A percentile compares a stretch with the other conserved stretches of the same genome.
Evolutionary conservation across 108 stramenopile species (phyloP).

Genomic region (Aurantiochytrium sp.): DNA sequence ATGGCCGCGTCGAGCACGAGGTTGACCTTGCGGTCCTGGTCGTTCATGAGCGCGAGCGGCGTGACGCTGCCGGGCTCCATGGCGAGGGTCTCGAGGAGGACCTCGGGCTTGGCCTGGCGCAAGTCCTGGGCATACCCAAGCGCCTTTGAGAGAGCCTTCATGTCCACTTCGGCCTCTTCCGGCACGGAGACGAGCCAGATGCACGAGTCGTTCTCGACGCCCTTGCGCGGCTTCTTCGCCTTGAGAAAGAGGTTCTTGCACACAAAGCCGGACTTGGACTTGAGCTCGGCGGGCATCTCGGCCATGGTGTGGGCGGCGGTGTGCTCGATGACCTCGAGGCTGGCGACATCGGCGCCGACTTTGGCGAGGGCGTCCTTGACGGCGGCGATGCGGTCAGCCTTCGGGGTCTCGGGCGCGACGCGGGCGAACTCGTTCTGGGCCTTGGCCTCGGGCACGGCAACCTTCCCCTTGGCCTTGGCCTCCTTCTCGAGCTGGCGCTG

Average conservation of each 20-base stretch:
- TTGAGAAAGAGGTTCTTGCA: slow-evolving; percentile 38
- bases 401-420: background rate
- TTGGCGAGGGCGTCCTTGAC: background rate
- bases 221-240: slow-evolving; percentile 23
- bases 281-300: background rate
- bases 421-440: background rate
- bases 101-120: background rate
- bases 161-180: background rate
- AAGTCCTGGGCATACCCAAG: slow-evolving; percentile 27
- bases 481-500: slow-evolving; percentile 31
- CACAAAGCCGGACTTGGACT: background rate
- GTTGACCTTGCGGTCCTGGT: slow-evolving; percentile 20
- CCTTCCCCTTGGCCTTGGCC: slow-evolving; percentile 27
- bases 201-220: background rate
- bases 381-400: background rate
- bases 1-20: slow-evolving; percentile 13
- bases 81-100: slow-evolving; percentile 17
- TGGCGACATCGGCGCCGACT: background rate
- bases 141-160: background rate
- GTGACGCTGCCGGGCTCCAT: background rate
- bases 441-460: background rate
- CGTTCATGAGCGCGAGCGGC: slow-evolving; percentile 37
- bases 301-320: slow-evolving; percentile 22
- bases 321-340: background rate
- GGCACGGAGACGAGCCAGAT: slow-evolving; percentile 22